Evolutionary conservation across 2,329 filamentous ascomycete genomes (phyloP).

Genomic region (Celoporthe dispersa): DNA sequence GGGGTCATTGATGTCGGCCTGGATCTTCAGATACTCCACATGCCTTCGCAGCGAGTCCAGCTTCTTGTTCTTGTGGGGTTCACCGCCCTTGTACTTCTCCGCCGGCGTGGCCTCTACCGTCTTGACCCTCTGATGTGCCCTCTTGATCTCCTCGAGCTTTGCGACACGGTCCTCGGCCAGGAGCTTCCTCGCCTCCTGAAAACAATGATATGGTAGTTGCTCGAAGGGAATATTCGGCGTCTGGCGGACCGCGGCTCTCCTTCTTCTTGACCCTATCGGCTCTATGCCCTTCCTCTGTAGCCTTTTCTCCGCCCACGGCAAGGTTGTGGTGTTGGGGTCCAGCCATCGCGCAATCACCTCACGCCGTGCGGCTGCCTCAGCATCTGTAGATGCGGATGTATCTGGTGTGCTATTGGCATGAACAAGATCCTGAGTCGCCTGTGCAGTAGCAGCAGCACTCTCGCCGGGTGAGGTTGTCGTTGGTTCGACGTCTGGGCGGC

Average conservation of each 20-base stretch:
- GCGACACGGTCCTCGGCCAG: slow-evolving; percentile 78
- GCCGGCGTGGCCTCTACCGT: slow-evolving; percentile 64
- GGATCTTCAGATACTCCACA: slow-evolving; percentile 80
- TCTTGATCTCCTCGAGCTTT: slow-evolving; percentile 76
- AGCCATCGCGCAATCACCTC: slow-evolving; percentile 49
- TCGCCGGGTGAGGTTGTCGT: slow-evolving; percentile 35
- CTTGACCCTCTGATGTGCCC: slow-evolving; percentile 70
- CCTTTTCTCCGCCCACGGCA: slow-evolving; percentile 65
- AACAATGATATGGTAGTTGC: slow-evolving; percentile 94
- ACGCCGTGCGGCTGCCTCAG: slow-evolving; percentile 22
- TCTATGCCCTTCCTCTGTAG: slow-evolving; percentile 70
- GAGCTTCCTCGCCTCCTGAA: slow-evolving; percentile 91
- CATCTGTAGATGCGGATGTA: not conserved
- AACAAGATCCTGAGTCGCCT: slow-evolving; percentile 32
- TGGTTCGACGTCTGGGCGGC: slow-evolving; percentile 43
- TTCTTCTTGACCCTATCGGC: slow-evolving; percentile 83
- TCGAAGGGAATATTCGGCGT: slow-evolving; percentile 80
- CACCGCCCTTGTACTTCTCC: slow-evolving; percentile 63
- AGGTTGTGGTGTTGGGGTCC: slow-evolving; percentile 72
- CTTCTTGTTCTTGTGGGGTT: slow-evolving; percentile 66
- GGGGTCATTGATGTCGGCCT: slow-evolving; percentile 94
- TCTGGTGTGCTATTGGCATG: slow-evolving; percentile 27
- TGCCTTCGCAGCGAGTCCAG: slow-evolving; percentile 72
- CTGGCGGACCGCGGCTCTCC: slow-evolving; percentile 72
- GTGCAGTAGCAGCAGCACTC: slow-evolving; percentile 22